Percentiles rank a stretch among this genome's conserved stretches.
phyloP scores from a whole-genome alignment of 768 basidiomycete species.

The Leccinum boreale region DNA sequence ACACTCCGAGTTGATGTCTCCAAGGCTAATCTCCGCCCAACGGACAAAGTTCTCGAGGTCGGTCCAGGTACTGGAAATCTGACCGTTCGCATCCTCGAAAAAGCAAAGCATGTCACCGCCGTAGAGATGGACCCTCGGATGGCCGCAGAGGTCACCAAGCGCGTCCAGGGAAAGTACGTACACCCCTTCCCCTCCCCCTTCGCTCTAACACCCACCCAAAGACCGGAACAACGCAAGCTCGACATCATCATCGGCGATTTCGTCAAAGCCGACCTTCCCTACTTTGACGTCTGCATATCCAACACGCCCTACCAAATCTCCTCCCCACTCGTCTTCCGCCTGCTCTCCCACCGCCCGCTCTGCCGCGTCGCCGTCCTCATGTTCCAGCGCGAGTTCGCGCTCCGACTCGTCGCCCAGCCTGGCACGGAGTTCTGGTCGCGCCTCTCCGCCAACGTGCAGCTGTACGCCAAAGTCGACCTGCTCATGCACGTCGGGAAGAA shows the following conservation, averaged over 20 bases:
- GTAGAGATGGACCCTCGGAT: conserved; percentile 99
- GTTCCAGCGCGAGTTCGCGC: conserved; percentile 99
- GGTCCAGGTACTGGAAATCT: conserved; percentile 98
- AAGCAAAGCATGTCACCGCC: conserved; percentile 89
- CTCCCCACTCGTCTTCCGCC: conserved; percentile 93
- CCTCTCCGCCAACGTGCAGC: conserved; percentile 93
- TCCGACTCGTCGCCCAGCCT: conserved; percentile 85
- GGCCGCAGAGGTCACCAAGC: conserved; percentile 96
- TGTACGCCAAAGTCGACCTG: conserved; percentile 95
- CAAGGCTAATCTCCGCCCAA: conserved; percentile 87
- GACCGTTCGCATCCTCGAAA: conserved; percentile 89
- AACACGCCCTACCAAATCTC: conserved; percentile 99
- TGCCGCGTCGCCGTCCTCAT: conserved; percentile 95
- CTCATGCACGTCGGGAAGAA: conserved; percentile 96
- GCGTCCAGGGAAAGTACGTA: conserved; percentile 96
- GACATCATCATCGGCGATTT: conserved; percentile 97
- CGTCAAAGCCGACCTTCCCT: conserved; percentile 96
- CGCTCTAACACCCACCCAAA: conserved; percentile 28
- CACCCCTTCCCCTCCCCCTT: neutral
- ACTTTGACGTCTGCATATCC: conserved; percentile 98
- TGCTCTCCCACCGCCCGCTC: conserved; percentile 93
- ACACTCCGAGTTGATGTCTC: conserved; percentile 2
- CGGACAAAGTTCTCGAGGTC: conserved; percentile 95
- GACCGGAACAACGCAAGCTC: conserved; percentile 92
- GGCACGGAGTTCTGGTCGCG: conserved; percentile 88